A percentile compares a stretch with the other conserved stretches of the same genome.
Conservation (phyloP, 768 basidiomycete genomes). For the Cystobasidium onofrii region DNA sequence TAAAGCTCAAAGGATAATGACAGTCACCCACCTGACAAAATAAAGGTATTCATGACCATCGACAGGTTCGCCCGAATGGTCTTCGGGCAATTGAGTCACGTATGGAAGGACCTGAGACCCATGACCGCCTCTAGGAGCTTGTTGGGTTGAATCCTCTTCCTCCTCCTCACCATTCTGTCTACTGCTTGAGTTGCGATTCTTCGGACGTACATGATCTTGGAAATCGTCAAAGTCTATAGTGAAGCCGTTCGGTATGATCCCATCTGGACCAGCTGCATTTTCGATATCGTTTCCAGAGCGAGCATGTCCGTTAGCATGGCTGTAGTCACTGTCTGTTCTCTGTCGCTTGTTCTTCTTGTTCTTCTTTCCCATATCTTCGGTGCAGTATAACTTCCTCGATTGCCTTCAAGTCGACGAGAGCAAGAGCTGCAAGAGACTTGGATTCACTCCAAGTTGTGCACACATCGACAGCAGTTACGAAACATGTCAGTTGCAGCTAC, state of each 20-base stretch:
- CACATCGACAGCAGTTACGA: not conserved
- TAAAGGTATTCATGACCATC: slow-evolving; percentile 46
- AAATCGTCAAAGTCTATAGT: slow-evolving; percentile 27
- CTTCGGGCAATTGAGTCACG: slow-evolving; percentile 41
- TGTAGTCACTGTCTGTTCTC: not conserved
- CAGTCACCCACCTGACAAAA: slow-evolving; percentile 35
- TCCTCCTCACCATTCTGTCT: too few relatives aligned
- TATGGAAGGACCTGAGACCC: slow-evolving; percentile 45
- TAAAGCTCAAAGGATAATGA: too few relatives aligned
- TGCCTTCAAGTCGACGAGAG: not conserved
- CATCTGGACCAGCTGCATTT: not conserved
- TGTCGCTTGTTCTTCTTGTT: slow-evolving; percentile 22
- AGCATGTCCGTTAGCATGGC: not conserved
- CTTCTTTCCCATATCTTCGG: not conserved
- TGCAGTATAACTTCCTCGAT: not conserved
- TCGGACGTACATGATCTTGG: not conserved
- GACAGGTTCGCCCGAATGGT: slow-evolving; percentile 43
- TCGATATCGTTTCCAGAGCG: not conserved
- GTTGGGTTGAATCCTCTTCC: not conserved
- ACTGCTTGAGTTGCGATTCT: not conserved
- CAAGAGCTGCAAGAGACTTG: not conserved
- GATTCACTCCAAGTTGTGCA: not conserved
- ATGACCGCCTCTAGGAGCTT: slow-evolving; percentile 37
- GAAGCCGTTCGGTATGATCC: slow-evolving; percentile 25
- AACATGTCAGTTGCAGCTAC: slow-evolving; percentile 5